Conservation (phyloP, 2,329 filamentous ascomycete genomes). For the Blastomyces gilchristii region DNA sequence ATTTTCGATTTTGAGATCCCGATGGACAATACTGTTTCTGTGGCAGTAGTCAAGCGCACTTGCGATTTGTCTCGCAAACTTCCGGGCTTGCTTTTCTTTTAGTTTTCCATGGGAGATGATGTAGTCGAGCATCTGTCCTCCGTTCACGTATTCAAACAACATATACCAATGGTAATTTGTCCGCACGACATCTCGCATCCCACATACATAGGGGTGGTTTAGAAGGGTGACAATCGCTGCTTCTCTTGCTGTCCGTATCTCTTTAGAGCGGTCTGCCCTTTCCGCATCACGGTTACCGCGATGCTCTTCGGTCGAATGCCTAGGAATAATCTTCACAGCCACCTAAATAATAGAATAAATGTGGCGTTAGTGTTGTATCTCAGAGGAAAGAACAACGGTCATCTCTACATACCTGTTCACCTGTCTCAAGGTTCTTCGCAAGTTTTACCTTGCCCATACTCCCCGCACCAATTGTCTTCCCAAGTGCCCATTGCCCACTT, state of each 20-base stretch:
- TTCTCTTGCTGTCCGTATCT: conserved; percentile 87
- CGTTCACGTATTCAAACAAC: conserved; percentile 98
- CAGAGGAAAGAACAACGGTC: background rate
- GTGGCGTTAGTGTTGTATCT: background rate
- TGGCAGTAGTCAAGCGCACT: conserved; percentile 96
- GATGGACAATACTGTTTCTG: conserved; percentile 93
- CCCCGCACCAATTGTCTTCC: conserved; percentile 92
- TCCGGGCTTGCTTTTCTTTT: conserved; percentile 96
- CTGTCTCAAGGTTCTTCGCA: conserved; percentile 77
- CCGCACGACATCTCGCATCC: conserved; percentile 85
- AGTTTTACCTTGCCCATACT: conserved; percentile 99
- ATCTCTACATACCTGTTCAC: conserved; percentile 62
- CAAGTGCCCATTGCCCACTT: conserved; percentile 86
- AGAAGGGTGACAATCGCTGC: conserved; percentile 92
- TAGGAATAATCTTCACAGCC: conserved; percentile 92
- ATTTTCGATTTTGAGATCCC: conserved; percentile 97
- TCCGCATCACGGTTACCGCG: conserved; percentile 63
- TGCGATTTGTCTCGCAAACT: conserved; percentile 94
- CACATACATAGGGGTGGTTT: conserved; percentile 91
- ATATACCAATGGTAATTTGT: conserved; percentile 99
- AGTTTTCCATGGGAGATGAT: conserved; percentile 96
- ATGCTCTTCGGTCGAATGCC: conserved; percentile 79
- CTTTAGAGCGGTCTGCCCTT: conserved; percentile 89
- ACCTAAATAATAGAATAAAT: conserved; percentile 47
- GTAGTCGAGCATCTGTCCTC: conserved; percentile 98